A percentile compares a stretch with the other conserved stretches of the same genome.
Evolutionary conservation across 768 basidiomycete genomes (phyloP).

Genomic region (Hebeloma cylindrosporum): DNA sequence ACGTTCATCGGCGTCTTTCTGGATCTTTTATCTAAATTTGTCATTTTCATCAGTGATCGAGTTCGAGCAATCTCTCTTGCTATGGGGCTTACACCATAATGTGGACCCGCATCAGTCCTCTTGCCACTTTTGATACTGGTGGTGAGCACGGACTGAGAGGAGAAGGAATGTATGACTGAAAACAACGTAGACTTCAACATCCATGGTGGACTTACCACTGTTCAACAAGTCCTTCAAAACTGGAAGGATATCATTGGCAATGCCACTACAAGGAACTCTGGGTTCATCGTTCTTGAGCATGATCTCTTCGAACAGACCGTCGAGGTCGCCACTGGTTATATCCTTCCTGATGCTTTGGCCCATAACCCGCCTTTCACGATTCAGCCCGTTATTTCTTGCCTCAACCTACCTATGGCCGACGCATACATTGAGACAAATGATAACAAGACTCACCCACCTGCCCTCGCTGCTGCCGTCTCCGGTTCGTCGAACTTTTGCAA

Average conservation of each 20-base stretch:
- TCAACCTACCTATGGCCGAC: slow-evolving; percentile 54
- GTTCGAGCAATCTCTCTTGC: slow-evolving; percentile 81
- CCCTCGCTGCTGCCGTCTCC: slow-evolving; percentile 24
- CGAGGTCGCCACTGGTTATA: slow-evolving; percentile 83
- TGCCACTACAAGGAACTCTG: slow-evolving; percentile 55
- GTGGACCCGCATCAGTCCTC: slow-evolving; percentile 70
- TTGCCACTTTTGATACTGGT: slow-evolving; percentile 69
- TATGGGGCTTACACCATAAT: slow-evolving; percentile 81
- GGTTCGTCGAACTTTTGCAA: slow-evolving; percentile 8
- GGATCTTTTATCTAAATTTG: slow-evolving; percentile 2
- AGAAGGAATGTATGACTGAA: slow-evolving; percentile 7
- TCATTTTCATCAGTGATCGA: slow-evolving; percentile 56
- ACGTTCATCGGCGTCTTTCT: slow-evolving; percentile 21
- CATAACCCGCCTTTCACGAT: slow-evolving; percentile 65
- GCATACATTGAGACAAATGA: slow-evolving; percentile 84
- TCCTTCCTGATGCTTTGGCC: slow-evolving; percentile 77
- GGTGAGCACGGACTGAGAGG: slow-evolving; percentile 34
- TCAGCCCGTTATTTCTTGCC: slow-evolving; percentile 68
- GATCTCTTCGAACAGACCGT: slow-evolving; percentile 86
- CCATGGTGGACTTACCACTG: slow-evolving; percentile 57
- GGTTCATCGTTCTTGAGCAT: slow-evolving; percentile 89
- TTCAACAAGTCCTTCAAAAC: slow-evolving; percentile 61
- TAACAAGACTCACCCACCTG: slow-evolving; percentile 62
- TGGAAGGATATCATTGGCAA: slow-evolving; percentile 74
- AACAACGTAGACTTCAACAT: slow-evolving; percentile 71